Base-by-base conservation (phyloP, 176 grass and related monocot species). In the Musa itinerans region DNA sequence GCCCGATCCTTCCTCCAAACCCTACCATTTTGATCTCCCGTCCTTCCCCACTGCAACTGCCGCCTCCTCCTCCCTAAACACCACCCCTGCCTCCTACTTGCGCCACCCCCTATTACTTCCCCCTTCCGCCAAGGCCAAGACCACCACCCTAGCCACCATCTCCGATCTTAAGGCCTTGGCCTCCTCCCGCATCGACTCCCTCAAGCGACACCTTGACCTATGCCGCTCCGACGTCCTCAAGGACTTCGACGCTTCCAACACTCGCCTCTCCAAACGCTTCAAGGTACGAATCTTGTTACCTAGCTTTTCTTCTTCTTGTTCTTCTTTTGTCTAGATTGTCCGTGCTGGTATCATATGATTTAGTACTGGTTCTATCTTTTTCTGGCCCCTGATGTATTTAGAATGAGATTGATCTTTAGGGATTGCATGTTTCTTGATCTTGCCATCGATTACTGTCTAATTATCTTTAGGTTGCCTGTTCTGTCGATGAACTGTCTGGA, bases 241-340 rank as follows among this genome's bases (percentile, higher is more conserved):
- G 0, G 79, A 87, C 25, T 77, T 85, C 71, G 79, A 87, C 21
- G 79, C 85, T 52, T 83, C 82, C 63, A 72, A 80, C 68, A 69
- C 82, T 50, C 82, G 89, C 79, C 72, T 91, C 76, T 85, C 85
- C 82, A 91, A 91, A 70, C 85, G 80, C 79, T 73, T 85, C 79
- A 91, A 91, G 89, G 85, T 91, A 26, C 61, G 10, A 10, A 6
- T 0, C 10, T 3, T 16, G 23, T 3, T 22, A 0, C 3, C 48
- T 15, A 2, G 65, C 1, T 15, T 17, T 52, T 23, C 54, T 61
- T 50, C 50, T 9, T 10, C 51, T 15, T 50, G 10, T 21, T 26
- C 16, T 14, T 74, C 10, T 68, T 49, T 23, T 20, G 43, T 1
- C 8, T 10, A 53, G 19, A 17, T 68, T 48, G 8, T 43, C 24